A percentile compares a stretch with the other conserved stretches of the same genome.
Evolutionary conservation across 805 yeast species (phyloP).

Genomic region (Saturnispora dispora): DNA sequence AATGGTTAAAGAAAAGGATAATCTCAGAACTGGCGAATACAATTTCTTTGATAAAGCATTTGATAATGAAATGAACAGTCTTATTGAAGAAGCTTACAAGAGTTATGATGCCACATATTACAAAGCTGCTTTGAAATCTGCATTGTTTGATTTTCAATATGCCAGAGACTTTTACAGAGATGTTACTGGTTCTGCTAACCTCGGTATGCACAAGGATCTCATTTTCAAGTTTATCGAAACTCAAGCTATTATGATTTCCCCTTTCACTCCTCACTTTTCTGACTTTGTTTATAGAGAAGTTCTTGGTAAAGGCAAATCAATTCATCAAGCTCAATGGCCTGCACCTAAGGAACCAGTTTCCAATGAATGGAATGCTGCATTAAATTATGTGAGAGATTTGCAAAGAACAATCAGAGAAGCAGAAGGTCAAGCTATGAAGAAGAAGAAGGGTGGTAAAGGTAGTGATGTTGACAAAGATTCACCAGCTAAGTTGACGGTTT

Average conservation of each 20-base stretch:
- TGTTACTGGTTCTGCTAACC: constrained; percentile 38
- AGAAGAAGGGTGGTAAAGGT: constrained; percentile 77
- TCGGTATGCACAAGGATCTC: constrained; percentile 73
- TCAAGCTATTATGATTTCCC: constrained; percentile 78
- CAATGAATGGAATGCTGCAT: constrained; percentile 50
- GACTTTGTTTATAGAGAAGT: constrained; percentile 85
- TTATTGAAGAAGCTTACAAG: constrained; percentile 64
- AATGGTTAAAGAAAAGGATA: constrained; percentile 37
- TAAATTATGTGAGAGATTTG: constrained; percentile 69
- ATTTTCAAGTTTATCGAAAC: constrained; percentile 74
- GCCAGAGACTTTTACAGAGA: constrained; percentile 97
- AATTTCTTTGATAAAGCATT: constrained; percentile 82
- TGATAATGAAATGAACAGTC: constrained; percentile 83
- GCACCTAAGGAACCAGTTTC: constrained; percentile 54
- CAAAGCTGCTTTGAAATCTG: constrained; percentile 83
- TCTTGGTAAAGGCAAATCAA: constrained; percentile 53
- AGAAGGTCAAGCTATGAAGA: constrained; percentile 76
- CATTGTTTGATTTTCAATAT: constrained; percentile 88
- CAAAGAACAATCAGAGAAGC: constrained; percentile 86
- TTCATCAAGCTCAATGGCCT: constrained; percentile 75
- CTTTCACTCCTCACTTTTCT: constrained; percentile 93
- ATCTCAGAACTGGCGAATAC: constrained; percentile 47
- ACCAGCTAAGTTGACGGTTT: constrained; percentile 67
- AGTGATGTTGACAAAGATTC: constrained; percentile 64
- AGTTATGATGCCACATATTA: constrained; percentile 67